A percentile compares a stretch with the other conserved stretches of the same genome.
phyloP scores from a whole-genome alignment of 2,329 filamentous ascomycete species.

The Claviceps arundinis region DNA sequence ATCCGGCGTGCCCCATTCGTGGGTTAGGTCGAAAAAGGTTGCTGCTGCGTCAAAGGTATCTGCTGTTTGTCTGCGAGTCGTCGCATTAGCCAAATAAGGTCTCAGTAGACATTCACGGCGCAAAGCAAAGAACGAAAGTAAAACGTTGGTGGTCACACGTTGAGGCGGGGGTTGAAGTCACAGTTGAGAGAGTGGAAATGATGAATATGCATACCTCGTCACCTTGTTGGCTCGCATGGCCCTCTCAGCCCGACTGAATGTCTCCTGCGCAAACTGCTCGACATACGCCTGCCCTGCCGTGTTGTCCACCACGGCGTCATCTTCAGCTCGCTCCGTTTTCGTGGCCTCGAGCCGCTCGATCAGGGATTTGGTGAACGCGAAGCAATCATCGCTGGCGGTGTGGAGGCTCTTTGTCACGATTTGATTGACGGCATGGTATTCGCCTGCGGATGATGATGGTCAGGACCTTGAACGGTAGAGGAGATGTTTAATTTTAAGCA shows the following conservation, averaged over 20 bases:
- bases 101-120: too few relatives aligned
- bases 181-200: too few relatives aligned
- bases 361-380: slow-evolving; percentile 65
- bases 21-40: slow-evolving; percentile 79
- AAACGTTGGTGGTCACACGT: background rate
- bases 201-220: slow-evolving; percentile 43
- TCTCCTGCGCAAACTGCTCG: slow-evolving; percentile 84
- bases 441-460: slow-evolving; percentile 36
- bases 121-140: too few relatives aligned
- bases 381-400: slow-evolving; percentile 61
- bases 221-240: slow-evolving; percentile 73
- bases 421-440: slow-evolving; percentile 87
- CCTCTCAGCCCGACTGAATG: slow-evolving; percentile 71
- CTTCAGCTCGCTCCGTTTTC: slow-evolving; percentile 50
- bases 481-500: background rate
- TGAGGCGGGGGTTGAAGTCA: too few relatives aligned
- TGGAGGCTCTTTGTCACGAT: slow-evolving; percentile 75
- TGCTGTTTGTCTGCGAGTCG: slow-evolving; percentile 58
- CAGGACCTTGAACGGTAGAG: background rate
- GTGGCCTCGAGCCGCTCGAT: slow-evolving; percentile 77
- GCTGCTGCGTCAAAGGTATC: slow-evolving; percentile 88
- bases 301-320: slow-evolving; percentile 80
- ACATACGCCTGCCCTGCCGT: slow-evolving; percentile 79
- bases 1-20: slow-evolving; percentile 69
- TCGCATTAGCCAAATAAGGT: too few relatives aligned